Conservation (phyloP, 129 eudicot species). For the carrot (Daucus carota) region DH1_v3.0 NC_030389.2:10352001-10352500, state of each 20-base stretch:
- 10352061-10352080: constrained; percentile 89
- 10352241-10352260: neutral
- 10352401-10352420: too few relatives aligned
- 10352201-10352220: neutral
- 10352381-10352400: neutral
- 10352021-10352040: constrained; percentile 53
- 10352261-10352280: neutral
- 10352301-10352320: neutral
- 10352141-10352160: neutral
- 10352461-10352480: neutral
- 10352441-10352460: neutral
- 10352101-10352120: constrained; percentile 48
- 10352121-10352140: neutral
- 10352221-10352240: neutral
- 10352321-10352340: neutral
- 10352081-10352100: constrained; percentile 60
- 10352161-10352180: neutral
- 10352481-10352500: neutral
- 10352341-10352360: neutral
- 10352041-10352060: constrained; percentile 83
- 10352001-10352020: neutral
- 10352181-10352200: neutral
- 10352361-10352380: too few relatives aligned
- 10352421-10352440: neutral
- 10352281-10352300: neutral